Evolutionary conservation across 805 yeast genomes (phyloP), one percentile per base, ranked within the genome.

Genomic region (Phaffomyces opuntiae): DNA sequence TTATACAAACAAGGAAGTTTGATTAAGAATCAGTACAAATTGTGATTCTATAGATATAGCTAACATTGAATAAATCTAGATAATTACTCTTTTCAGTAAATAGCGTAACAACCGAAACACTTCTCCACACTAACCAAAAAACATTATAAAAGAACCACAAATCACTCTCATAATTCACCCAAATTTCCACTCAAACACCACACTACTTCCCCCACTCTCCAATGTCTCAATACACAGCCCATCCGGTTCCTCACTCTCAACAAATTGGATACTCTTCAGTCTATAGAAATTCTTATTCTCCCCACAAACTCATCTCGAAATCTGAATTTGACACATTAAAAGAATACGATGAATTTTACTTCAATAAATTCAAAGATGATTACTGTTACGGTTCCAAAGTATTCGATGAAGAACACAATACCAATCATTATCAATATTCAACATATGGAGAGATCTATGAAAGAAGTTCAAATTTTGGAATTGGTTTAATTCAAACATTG

Each of bases 1-100:
- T 55, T 80, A 64, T 80, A 80, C 50, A 61, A 55, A 36, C 81
- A 80, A 53, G 82, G 82, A 5, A 45, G 48, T n/a, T 19, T 49
- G 2, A 13, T 49, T 7, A 38, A 36, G 9, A 42, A 42, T 24
- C 9, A 35, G 8, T 26, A 36, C 41, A 47, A 47, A 21, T n/a
- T 47, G 16, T 46, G 13, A 29, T 11, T 7, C 29, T 27, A 17
- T 17, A 17, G n/a, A 12, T 27, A 27, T 27, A 27, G 12, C 29
- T 27, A 27, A 17, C 19, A 21, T 21, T 5, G 4, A 29, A 29
- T 2, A 11, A 29, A 29, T 29, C 31, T 29, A 29, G 31, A 29
- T 29, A 35, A 19, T 19, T 17, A 9, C 38, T 19, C 12, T 19
- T 35, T 39, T 29, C 12, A n/a, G 26, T 19, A 27, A 29, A 39